Conservation (phyloP, 2,329 filamentous ascomycete genomes). For the Cucurbitaria berberidis region DNA sequence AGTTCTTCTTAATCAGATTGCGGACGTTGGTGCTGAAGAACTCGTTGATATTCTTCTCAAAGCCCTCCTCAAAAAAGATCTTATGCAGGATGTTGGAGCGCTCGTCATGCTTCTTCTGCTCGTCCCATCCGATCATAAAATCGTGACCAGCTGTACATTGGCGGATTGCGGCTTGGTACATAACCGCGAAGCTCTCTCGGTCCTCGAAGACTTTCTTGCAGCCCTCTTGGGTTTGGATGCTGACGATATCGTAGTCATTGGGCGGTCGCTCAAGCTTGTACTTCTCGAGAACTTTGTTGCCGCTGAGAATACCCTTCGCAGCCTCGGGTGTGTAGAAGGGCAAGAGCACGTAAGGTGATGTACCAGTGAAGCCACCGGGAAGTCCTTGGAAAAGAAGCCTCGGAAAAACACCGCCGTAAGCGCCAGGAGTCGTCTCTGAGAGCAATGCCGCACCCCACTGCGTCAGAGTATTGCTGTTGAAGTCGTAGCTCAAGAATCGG, state of each 20-base stretch:
- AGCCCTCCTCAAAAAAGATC: conserved; percentile 64
- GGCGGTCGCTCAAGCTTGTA: conserved; percentile 55
- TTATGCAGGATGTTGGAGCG: conserved; percentile 52
- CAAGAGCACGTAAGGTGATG: conserved; percentile 56
- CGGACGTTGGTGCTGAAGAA: conserved; percentile 59
- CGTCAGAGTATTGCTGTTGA: conserved; percentile 45
- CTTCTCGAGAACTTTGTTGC: conserved; percentile 53
- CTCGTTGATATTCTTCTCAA: conserved; percentile 71
- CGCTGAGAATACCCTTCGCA: conserved; percentile 54
- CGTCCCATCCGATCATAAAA: conserved; percentile 59
- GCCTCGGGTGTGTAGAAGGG: conserved; percentile 61
- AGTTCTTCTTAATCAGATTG: conserved; percentile 55
- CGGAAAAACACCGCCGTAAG: conserved; percentile 56
- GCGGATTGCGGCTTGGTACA: conserved; percentile 67
- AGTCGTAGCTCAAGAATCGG: conserved; percentile 76
- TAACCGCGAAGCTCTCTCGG: conserved; percentile 56
- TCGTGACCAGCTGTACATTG: conserved; percentile 60
- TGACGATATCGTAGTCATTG: conserved; percentile 52
- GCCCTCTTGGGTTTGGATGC: conserved; percentile 58
- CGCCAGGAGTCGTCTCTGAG: conserved; percentile 45
- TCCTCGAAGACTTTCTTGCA: conserved; percentile 60
- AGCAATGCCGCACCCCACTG: conserved; percentile 60
- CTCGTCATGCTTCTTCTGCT: conserved; percentile 47
- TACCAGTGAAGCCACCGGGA: conserved; percentile 57
- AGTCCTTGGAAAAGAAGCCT: conserved; percentile 54